Base-by-base conservation (phyloP, 2,329 filamentous ascomycete species). In the Stemphylium beticola region DNA sequence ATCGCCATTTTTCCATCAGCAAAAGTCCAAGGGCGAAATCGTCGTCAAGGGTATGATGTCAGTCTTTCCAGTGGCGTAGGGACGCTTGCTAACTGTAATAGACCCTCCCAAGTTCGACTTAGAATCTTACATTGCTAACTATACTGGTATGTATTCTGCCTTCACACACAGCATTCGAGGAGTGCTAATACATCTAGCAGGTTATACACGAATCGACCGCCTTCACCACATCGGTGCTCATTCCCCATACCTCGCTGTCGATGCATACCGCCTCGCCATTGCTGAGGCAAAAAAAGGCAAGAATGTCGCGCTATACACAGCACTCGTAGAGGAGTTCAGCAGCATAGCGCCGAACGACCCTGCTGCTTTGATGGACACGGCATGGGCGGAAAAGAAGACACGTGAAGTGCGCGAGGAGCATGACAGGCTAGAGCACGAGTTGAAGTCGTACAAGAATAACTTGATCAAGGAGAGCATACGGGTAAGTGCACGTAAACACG, bases 401-500 rank as follows among this genome's bases (percentile, higher is more conserved):
- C 85, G 85, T 58, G 79, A 83, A 46, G 91, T 93, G 66, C 85
- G 85, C 63, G 77, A 79, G 1, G 89, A 96, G 74, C 88, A 88
- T 0, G 81, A 86, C 50, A 85, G 89, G n/a, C 81, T 98, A 50
- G 92, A 97, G 71, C 80, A 84, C 14, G 92, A 98, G 75, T 81
- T 99, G 17, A 93, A 92, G 74, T 89, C 88, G 1, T 98, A 98
- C 76, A 96, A 95, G 77, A 96, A 97, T 72, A 99, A 98, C 68
- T 79, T 98, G 38, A 92, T 99, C 67, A 96, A 97, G 74, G 95
- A 99, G 78, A 97, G 92, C 78, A 96, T 98, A 68, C 80, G 93
- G 64, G 92, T 96, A 81, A 69, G 67, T 58, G 8, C n/a, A 9
- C 14, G 20, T 36, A 12, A 2, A 40, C 57, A 49, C 8, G 15